Conservation (phyloP, 495 filamentous ascomycete genomes). For the Aspergillus bertholletiae region DNA sequence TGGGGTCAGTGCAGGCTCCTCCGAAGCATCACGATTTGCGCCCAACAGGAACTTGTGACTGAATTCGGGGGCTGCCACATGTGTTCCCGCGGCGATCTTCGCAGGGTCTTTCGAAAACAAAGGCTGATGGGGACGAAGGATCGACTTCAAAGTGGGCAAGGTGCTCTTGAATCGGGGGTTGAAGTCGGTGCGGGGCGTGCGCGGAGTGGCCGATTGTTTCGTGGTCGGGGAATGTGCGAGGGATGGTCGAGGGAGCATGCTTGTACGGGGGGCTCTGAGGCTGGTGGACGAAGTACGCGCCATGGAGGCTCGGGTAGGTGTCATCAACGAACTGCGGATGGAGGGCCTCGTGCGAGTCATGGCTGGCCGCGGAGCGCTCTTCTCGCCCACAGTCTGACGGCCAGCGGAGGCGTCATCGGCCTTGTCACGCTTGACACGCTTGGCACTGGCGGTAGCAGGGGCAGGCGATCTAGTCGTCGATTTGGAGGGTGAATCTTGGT, state of each 20-base stretch:
- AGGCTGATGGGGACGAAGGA: constrained; percentile 57
- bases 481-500: constrained; percentile 27
- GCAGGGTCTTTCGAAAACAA: constrained; percentile 57
- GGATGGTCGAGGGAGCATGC: constrained; percentile 47
- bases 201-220: constrained; percentile 40
- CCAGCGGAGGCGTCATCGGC: constrained; percentile 56
- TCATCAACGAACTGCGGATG: constrained; percentile 56
- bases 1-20: constrained; percentile 32
- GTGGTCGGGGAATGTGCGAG: constrained; percentile 43
- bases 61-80: constrained; percentile 47
- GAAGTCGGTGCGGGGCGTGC: constrained; percentile 45
- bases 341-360: constrained; percentile 32
- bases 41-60: constrained; percentile 44
- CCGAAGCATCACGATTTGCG: constrained; percentile 16
- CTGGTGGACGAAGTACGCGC: constrained; percentile 52
- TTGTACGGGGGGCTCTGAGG: constrained; percentile 52
- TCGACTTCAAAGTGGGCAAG: constrained; percentile 50
- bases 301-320: constrained; percentile 77
- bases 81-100: constrained; percentile 60
- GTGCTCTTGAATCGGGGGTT: constrained; percentile 42
- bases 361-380: constrained; percentile 39
- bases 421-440: constrained; percentile 60
- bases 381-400: constrained; percentile 28
- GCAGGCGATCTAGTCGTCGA: constrained; percentile 37
- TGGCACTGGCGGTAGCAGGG: constrained; percentile 35